A percentile compares a stretch with the other conserved stretches of the same genome.
Evolutionary conservation across 495 filamentous ascomycete genomes (phyloP).

Genomic region (Penicillium angulare): DNA sequence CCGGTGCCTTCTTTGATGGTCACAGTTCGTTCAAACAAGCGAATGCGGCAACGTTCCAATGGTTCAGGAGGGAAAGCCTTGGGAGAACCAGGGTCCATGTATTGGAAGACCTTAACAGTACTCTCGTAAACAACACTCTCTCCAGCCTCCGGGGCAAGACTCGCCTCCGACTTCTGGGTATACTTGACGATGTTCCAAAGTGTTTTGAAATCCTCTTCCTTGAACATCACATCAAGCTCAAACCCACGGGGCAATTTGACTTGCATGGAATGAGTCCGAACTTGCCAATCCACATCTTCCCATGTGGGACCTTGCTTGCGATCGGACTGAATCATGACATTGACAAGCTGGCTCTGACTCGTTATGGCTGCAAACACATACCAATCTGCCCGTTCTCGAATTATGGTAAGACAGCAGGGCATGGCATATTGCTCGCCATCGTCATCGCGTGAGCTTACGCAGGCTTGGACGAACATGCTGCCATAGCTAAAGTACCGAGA

Average conservation of each 20-base stretch:
- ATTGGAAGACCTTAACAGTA: slow-evolving; percentile 67
- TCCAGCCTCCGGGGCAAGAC: slow-evolving; percentile 60
- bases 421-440: slow-evolving; percentile 63
- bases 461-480: slow-evolving; percentile 67
- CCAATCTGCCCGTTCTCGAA: slow-evolving; percentile 65
- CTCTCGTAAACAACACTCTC: slow-evolving; percentile 66
- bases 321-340: slow-evolving; percentile 68
- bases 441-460: slow-evolving; percentile 62
- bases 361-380: slow-evolving; percentile 66
- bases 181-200: slow-evolving; percentile 82
- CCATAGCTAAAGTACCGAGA: slow-evolving; percentile 68
- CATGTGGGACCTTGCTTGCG: slow-evolving; percentile 68
- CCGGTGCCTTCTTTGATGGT: slow-evolving; percentile 65
- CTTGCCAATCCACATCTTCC: slow-evolving; percentile 76
- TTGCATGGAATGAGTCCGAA: slow-evolving; percentile 56
- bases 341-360: slow-evolving; percentile 73
- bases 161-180: slow-evolving; percentile 66
- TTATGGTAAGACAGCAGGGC: slow-evolving; percentile 69
- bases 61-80: slow-evolving; percentile 71
- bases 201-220: slow-evolving; percentile 68
- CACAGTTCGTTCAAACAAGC: slow-evolving; percentile 66
- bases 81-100: slow-evolving; percentile 66
- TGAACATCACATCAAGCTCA: slow-evolving; percentile 63
- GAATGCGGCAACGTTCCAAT: slow-evolving; percentile 63
- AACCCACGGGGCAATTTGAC: slow-evolving; percentile 69